These are phyloP conservation scores for Sanguinoderma infundibulare DNA, from an alignment of 1,284 basidiomycete species.

Conservation along the genomic window DNA sequence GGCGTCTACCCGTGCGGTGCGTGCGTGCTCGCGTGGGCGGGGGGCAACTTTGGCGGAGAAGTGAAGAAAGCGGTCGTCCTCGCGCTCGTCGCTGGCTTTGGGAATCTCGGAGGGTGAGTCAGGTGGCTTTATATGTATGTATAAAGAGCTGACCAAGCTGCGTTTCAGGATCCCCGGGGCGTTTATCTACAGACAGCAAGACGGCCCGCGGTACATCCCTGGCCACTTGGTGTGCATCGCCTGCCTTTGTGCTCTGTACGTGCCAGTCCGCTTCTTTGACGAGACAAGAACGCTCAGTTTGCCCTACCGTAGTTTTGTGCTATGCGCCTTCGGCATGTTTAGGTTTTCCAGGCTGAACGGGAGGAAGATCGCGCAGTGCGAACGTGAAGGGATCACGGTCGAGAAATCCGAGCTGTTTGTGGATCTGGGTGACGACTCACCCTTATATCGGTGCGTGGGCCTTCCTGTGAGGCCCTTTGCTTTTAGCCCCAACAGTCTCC, in stretches of 20 bases:
- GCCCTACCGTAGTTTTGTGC: not conserved
- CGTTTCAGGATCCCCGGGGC: conserved; percentile 14
- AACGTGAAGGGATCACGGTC: conserved; percentile 9
- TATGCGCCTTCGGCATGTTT: conserved; percentile 11
- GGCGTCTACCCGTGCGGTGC: conserved; percentile 68
- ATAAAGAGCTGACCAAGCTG: too few relatives aligned
- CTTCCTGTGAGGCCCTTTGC: not conserved
- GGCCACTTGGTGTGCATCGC: conserved; percentile 19
- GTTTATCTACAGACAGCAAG: conserved; percentile 21
- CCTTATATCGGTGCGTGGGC: conserved; percentile 15
- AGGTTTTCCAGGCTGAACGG: conserved; percentile 13
- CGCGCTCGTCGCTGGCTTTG: conserved; percentile 69
- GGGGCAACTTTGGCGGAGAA: conserved; percentile 70
- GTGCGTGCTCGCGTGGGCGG: conserved; percentile 62
- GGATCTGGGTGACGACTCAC: conserved; percentile 22
- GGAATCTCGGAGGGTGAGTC: conserved; percentile 56
- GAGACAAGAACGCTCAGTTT: not conserved
- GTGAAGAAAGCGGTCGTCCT: conserved; percentile 69
- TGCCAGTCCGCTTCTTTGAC: not conserved
- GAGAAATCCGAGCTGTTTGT: conserved; percentile 2
- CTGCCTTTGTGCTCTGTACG: conserved; percentile 14
- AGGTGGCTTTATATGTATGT: too few relatives aligned
- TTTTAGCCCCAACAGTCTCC: not conserved
- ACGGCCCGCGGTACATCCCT: conserved; percentile 21
- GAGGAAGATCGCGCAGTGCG: conserved; percentile 14